Evolutionary conservation across 108 stramenopile genomes (phyloP), one percentile per base, ranked within the genome.

Genomic region (Nitzschia sp.): DNA sequence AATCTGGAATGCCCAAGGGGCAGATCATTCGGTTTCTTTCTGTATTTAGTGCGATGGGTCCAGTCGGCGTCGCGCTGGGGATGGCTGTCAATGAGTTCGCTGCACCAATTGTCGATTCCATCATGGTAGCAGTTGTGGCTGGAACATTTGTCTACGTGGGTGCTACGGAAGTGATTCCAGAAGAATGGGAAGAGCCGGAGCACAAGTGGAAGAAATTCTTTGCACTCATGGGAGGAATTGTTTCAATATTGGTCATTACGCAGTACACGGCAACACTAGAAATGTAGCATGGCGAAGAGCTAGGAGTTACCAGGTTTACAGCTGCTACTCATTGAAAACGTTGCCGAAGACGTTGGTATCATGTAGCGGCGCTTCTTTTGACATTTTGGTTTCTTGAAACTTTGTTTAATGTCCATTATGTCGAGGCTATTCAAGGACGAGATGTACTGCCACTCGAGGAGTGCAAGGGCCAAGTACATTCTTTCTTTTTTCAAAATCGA

Each of bases 121-220:
- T 92, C 26, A 92, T 98, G 91, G 75, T 97, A 59, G 97, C 98
- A 11, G 68, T 97, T 61, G 96, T 97, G 32, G 98, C 98, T 17
- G 98, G 98, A 68, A 98, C 98, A 5, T 98, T 98, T 77, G 84
- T 98, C n/a, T 98, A 98, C 79, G 98, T 98, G 15, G 98, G 98
- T 35, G 96, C 97, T 5, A 96, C 97, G 1, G 98, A 98, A 77
- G 97, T 97, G 18, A 96, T 97, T 48, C 95, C 96, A 6, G 97
- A 97, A 71, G 97, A 97, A 80, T 97, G 92, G 84, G 97, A 98
- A 80, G 89, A 88, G 28, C 81, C 86, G 3, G 81, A 91, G 46
- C 82, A 96, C 85, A 96, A 97, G 78, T 97, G 95, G 95, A 93
- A 90, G 55, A 98, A 98, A 70, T 97, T 97, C 68, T 65, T 70